Conservation (phyloP, 371 early-diverging fungal genomes). For the Encephalitozoon romaleae region DNA sequence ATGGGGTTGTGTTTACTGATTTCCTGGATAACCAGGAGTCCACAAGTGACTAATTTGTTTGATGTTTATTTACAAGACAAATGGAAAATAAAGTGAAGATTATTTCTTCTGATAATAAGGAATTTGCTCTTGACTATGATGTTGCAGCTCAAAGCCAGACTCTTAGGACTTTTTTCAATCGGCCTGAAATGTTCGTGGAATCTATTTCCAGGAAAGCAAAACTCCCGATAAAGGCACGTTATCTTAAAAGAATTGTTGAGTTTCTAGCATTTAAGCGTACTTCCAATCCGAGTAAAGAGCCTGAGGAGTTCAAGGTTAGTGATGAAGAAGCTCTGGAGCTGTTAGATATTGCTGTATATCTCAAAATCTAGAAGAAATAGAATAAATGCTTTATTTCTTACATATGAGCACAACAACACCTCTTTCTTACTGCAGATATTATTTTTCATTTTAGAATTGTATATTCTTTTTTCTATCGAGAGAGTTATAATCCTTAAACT, state of each 20-base stretch:
- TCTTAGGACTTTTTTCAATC: conserved; percentile 27
- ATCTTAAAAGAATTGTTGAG: conserved; percentile 53
- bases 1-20: conserved; percentile 9
- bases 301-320: conserved; percentile 53
- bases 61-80: not conserved
- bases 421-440: not conserved
- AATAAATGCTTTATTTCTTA: not conserved
- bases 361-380: conserved; percentile 48
- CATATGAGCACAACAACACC: not conserved
- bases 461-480: not conserved
- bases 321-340: conserved; percentile 57
- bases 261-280: conserved; percentile 49
- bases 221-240: conserved; percentile 45
- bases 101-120: conserved; percentile 27
- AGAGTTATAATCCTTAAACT: not conserved
- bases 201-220: not conserved
- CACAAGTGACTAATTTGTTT: not conserved
- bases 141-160: conserved; percentile 30
- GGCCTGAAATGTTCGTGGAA: conserved; percentile 37
- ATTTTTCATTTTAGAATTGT: not conserved
- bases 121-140: conserved; percentile 39
- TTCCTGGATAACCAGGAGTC: not conserved
- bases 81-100: conserved; percentile 32
- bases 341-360: conserved; percentile 58
- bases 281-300: conserved; percentile 2